Conservation (phyloP, 352 stramenopile species). For the Phytopythium delawarense region DNA sequence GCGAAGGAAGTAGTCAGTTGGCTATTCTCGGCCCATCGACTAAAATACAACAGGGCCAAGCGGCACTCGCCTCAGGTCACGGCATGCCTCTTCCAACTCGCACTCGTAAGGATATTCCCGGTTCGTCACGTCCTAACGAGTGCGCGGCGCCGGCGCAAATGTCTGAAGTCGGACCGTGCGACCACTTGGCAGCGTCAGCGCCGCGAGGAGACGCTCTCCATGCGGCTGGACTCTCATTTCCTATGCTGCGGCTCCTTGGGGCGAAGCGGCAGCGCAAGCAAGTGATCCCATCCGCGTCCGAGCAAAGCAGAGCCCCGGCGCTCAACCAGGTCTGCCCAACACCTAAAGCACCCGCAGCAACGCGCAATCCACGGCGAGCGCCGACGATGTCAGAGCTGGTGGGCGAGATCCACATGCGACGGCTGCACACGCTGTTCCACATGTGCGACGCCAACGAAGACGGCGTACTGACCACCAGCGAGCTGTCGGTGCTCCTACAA, state of each 20-base stretch:
- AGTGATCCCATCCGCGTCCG: neutral
- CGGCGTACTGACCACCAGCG: conserved; percentile 19
- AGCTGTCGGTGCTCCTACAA: conserved; percentile 25
- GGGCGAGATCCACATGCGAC: conserved; percentile 21
- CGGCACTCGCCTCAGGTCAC: too few species aligned
- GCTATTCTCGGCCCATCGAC: too few species aligned
- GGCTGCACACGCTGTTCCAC: conserved; percentile 25
- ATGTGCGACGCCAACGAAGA: conserved; percentile 32
- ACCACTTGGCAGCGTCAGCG: neutral
- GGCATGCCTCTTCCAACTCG: too few species aligned
- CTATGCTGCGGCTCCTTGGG: neutral
- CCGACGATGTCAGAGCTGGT: conserved; percentile 3
- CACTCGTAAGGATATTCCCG: too few species aligned
- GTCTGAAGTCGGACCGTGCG: neutral
- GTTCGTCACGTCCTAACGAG: too few species aligned
- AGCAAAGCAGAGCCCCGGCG: too few species aligned
- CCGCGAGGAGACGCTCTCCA: neutral
- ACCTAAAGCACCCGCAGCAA: neutral
- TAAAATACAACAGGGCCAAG: too few species aligned
- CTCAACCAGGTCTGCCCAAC: neutral
- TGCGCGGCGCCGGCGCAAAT: neutral
- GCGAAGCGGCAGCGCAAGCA: neutral
- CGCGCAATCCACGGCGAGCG: neutral
- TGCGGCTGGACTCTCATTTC: neutral
- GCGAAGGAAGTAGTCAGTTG: too few species aligned